Evolutionary conservation across 257 asterid species (phyloP).

Genomic region (Salvia miltiorrhiza): DNA sequence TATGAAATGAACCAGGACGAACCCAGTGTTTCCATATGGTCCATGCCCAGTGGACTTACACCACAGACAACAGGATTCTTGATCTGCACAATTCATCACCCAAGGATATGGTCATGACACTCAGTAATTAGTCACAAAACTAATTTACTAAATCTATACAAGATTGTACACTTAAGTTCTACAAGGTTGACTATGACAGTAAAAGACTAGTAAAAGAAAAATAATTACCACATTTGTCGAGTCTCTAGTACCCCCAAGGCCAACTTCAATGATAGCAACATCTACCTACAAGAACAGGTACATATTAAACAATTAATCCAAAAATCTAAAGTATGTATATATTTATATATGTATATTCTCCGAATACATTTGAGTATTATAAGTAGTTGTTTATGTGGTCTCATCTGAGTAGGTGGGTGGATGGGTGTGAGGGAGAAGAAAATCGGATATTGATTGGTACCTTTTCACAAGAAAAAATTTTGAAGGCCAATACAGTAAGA

Average conservation of each 20-base stretch:
- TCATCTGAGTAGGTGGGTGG: neutral
- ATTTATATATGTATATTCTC: neutral
- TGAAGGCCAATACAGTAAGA: constrained; percentile 81
- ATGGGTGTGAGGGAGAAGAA: neutral
- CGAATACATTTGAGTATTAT: neutral
- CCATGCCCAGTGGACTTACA: constrained; percentile 87
- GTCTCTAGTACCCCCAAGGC: constrained; percentile 87
- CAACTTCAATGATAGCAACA: constrained; percentile 93
- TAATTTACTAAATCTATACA: neutral
- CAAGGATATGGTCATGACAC: constrained; percentile 11
- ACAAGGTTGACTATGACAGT: constrained; percentile 13
- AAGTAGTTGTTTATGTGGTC: neutral
- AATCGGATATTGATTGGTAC: constrained; percentile 28
- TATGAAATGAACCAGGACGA: constrained; percentile 17
- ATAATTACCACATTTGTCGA: constrained; percentile 86
- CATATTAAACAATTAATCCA: neutral
- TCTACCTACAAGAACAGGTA: constrained; percentile 62
- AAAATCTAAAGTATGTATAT: neutral
- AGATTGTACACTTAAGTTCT: neutral
- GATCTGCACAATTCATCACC: constrained; percentile 43
- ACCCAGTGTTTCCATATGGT: constrained; percentile 93
- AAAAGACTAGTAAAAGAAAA: neutral
- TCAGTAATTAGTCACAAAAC: constrained; percentile 6
- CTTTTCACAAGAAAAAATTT: constrained; percentile 71
- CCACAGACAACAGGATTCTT: constrained; percentile 89